phyloP scores from a whole-genome alignment of 495 filamentous ascomycete genomes.

The Hypoxylon lienhwacheense region DNA sequence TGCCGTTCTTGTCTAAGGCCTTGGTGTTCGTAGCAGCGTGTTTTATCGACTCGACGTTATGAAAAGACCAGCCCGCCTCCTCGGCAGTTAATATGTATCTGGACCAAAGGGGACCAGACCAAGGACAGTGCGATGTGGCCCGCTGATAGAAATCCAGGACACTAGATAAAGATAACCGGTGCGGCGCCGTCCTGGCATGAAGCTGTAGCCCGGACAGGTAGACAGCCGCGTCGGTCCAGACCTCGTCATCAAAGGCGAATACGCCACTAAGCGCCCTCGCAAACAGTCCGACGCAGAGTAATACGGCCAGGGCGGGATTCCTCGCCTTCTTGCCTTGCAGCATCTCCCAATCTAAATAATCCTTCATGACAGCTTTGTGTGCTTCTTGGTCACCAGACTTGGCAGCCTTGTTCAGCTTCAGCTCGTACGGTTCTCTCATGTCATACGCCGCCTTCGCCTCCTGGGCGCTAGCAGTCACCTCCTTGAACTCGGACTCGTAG shows the following conservation, averaged over 20 bases:
- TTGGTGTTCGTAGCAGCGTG: conserved; percentile 85
- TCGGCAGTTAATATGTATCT: conserved; percentile 83
- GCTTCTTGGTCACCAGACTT: conserved; percentile 59
- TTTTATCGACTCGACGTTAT: conserved; percentile 85
- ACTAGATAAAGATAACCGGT: conserved; percentile 44
- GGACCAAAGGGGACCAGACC: conserved; percentile 89
- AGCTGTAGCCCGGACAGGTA: conserved; percentile 58
- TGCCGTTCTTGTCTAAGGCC: conserved; percentile 68
- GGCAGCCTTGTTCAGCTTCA: conserved; percentile 61
- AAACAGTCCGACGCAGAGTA: conserved; percentile 72
- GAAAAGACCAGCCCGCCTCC: conserved; percentile 68
- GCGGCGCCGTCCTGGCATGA: conserved; percentile 35
- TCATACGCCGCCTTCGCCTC: conserved; percentile 69
- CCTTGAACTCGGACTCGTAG: conserved; percentile 80
- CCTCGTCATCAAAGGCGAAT: conserved; percentile 65
- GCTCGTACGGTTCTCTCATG: conserved; percentile 71
- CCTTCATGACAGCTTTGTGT: conserved; percentile 60
- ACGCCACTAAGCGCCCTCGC: conserved; percentile 69
- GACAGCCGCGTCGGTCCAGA: conserved; percentile 82
- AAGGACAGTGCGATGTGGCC: conserved; percentile 85
- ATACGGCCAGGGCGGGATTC: conserved; percentile 49
- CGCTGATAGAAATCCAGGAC: conserved; percentile 59
- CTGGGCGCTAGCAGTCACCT: conserved; percentile 64
- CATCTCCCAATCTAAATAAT: conserved; percentile 87
- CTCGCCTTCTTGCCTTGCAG: conserved; percentile 57